Base-by-base conservation (phyloP, 1,139 yeast genomes). In the Nakaseomyces bracarensis region DNA sequence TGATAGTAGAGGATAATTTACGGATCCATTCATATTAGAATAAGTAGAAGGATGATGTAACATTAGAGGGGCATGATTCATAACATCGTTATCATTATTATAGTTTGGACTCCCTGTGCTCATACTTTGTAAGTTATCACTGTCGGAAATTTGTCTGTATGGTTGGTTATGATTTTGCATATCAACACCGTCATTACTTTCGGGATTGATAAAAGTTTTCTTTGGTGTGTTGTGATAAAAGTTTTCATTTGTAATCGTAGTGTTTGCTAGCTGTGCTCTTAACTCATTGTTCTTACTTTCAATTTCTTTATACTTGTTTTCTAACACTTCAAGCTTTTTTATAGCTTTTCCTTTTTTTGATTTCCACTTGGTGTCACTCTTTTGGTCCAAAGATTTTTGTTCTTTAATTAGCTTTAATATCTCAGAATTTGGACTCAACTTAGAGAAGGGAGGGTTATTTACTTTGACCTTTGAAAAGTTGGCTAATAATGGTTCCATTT, bases 31-130 rank as follows among this genome's bases (percentile, higher is more conserved):
- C 26, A 36, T 26, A n/a, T 15, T 21, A 8, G 25, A 20, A 29
- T 54, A 54, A 3, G 58, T 46, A 13, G 53, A 42, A 3, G 58
- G 58, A 39, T 54, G 53, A 39, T 54, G 58, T 36, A 54, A 36
- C 11, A 45, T 42, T 10, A 54, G 33, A 13, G 36, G 36, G 5
- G 36, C 26, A n/a, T 33, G 36, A n/a, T 21, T 33, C 9, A 14
- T 3, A 9, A 33, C 13, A 9, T 33, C 36, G 6, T n/a, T 39
- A 14, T 41, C 31, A 11, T 41, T 34, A 15, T 26, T 16, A 26
- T n/a, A 25, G 13, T 21, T 13, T 11, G 25, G 20, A 21, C 37
- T 31, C 22, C 11, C 22, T 8, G 18, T 36, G 11, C 14, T 10
- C 13, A 18, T 18, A 13, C 20, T 26, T 14, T 37, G 29, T 20